phyloP scores from a whole-genome alignment of 2,329 filamentous ascomycete genomes.

The Colletotrichum destructivum region DNA sequence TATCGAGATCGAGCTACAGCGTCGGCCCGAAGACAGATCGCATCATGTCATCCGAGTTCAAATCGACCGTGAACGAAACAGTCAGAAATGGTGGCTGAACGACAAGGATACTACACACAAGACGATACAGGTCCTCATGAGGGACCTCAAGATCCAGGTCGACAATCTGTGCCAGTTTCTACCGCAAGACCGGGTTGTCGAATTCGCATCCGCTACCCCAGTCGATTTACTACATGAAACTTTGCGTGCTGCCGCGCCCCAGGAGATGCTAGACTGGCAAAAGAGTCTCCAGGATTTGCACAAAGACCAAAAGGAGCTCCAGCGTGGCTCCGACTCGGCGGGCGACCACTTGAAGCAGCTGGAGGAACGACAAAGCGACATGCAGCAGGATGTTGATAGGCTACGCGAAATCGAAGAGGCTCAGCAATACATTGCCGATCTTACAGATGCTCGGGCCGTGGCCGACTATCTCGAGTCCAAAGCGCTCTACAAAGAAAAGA shows the following conservation, averaged over 20 bases:
- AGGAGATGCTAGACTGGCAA: conserved; percentile 86
- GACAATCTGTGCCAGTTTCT: conserved; percentile 98
- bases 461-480: conserved; percentile 74
- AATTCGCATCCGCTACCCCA: conserved; percentile 89
- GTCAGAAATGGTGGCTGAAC: conserved; percentile 84
- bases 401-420: conserved; percentile 82
- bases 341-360: conserved; percentile 76
- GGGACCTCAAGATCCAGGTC: conserved; percentile 88
- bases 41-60: conserved; percentile 84
- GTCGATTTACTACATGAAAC: conserved; percentile 89
- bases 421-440: conserved; percentile 73
- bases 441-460: conserved; percentile 77
- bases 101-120: conserved; percentile 74
- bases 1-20: conserved; percentile 93
- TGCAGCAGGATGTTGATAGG: conserved; percentile 87
- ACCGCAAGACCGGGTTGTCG: conserved; percentile 94
- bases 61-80: conserved; percentile 88
- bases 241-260: conserved; percentile 87
- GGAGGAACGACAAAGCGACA: conserved; percentile 80
- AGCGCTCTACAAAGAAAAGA: conserved; percentile 65
- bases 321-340: conserved; percentile 71
- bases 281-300: conserved; percentile 80
- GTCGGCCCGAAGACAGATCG: conserved; percentile 66
- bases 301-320: conserved; percentile 76
- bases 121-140: conserved; percentile 77